Conservation (phyloP, 352 stramenopile genomes). For the Globisporangium middletonii region DNA sequence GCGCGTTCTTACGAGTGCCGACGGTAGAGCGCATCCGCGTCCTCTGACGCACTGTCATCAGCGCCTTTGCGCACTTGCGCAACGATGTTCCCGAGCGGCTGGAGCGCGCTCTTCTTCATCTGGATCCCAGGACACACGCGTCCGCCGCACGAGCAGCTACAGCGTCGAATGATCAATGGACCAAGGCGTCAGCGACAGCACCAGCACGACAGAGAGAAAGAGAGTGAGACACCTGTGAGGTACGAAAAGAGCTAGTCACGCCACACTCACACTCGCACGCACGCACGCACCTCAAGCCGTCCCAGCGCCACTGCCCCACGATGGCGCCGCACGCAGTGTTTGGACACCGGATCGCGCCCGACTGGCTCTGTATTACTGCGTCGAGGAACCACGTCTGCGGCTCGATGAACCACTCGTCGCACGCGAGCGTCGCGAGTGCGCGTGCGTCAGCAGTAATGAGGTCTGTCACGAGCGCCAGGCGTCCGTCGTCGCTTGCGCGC, state of each 20-base stretch:
- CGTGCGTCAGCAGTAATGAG: conserved; percentile 31
- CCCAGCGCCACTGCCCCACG: conserved; percentile 53
- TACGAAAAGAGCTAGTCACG: neutral
- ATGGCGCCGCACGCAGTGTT: conserved; percentile 26
- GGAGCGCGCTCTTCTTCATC: conserved; percentile 41
- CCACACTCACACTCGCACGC: neutral
- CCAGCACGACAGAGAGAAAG: neutral
- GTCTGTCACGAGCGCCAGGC: conserved; percentile 19
- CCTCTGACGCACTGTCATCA: neutral
- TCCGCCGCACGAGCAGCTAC: conserved; percentile 38
- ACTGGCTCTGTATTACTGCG: conserved; percentile 9
- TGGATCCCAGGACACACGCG: conserved; percentile 34
- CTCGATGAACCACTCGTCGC: conserved; percentile 44
- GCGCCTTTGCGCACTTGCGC: conserved; percentile 12
- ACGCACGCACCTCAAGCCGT: conserved; percentile 28
- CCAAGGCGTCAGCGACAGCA: no score
- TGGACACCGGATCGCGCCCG: conserved; percentile 36
- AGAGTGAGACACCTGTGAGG: neutral
- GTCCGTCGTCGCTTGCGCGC: conserved; percentile 12
- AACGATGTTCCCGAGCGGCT: conserved; percentile 41
- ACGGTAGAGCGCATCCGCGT: conserved; percentile 1
- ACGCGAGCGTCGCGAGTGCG: conserved; percentile 18
- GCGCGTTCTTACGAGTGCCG: neutral
- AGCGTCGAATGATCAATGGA: neutral
- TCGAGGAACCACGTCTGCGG: conserved; percentile 40